Evolutionary conservation across 352 stramenopile species (phyloP).

Genomic region (Globisporangium echinulatum): DNA sequence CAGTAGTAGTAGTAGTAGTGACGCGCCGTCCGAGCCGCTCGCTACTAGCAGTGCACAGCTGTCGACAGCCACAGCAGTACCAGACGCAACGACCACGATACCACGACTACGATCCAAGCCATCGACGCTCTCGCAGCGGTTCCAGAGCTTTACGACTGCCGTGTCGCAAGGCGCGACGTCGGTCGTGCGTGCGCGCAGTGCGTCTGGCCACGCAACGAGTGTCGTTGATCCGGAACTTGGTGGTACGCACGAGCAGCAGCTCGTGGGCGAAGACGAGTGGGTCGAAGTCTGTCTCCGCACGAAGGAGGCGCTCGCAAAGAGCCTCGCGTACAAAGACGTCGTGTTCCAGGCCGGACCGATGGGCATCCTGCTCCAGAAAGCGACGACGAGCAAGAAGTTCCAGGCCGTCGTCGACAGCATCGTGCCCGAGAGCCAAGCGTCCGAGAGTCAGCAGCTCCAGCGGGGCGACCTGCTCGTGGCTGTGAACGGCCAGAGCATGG

Average conservation of each 20-base stretch:
- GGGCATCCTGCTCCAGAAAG: slow-evolving; percentile 77
- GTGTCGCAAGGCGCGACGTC: slow-evolving; percentile 30
- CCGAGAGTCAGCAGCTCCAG: slow-evolving; percentile 54
- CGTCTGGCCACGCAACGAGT: neutral
- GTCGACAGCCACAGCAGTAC: too few relatives aligned
- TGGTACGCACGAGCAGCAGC: slow-evolving; percentile 20
- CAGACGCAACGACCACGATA: too few relatives aligned
- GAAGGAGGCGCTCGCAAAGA: slow-evolving; percentile 46
- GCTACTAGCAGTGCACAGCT: too few relatives aligned
- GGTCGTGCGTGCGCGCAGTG: slow-evolving; percentile 4
- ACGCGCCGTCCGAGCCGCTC: neutral
- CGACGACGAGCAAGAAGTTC: slow-evolving; percentile 54
- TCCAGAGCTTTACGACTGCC: slow-evolving; percentile 59
- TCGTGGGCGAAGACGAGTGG: slow-evolving; percentile 66
- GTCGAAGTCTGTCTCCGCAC: slow-evolving; percentile 60
- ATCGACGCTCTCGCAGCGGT: slow-evolving; percentile 53
- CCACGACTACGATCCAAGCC: slow-evolving; percentile 20
- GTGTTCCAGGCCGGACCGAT: slow-evolving; percentile 62
- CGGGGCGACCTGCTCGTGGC: slow-evolving; percentile 67
- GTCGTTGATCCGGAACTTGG: neutral
- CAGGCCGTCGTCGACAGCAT: slow-evolving; percentile 77
- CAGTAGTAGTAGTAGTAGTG: neutral
- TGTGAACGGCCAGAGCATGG: slow-evolving; percentile 67
- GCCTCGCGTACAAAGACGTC: slow-evolving; percentile 49
- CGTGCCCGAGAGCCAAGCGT: slow-evolving; percentile 73